Evolutionary conservation across 2,329 filamentous ascomycete species (phyloP), one percentile per base, ranked within the genome.

Genomic region (Pyrenochaeta sp.): DNA sequence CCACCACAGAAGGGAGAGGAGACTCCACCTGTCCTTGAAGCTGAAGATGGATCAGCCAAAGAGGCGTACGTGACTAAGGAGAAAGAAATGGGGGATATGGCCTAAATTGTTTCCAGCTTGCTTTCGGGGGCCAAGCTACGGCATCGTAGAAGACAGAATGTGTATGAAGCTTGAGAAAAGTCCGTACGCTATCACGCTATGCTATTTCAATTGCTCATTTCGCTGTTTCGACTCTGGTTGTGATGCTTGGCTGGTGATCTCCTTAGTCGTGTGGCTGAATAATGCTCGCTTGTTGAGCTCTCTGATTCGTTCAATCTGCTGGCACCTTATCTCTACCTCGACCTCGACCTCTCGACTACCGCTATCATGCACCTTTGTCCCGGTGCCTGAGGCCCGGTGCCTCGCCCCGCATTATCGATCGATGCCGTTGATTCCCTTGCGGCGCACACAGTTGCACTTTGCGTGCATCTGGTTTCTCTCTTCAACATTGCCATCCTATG

Each of bases 1-100:
- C 78, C 77, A 19, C 70, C 72, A 28, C 69, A 77, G 44, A 73
- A 69, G 27, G 67, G 69, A 34, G 75, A 77, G 40, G 52, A 63
- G n/a, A 55, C 40, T 30, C 49, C 66, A 13, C 59, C 64, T 2
- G 47, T 67, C 13, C 52, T 70, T 15, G 69, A 72, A 44, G 68
- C 67, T 3, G 61, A 72, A 32, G 68, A 71, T 24, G 51, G 40
- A 5, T 62, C 65, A 7, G 40, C 52, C 1, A 72, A 73, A 54
- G 65, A 65, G 9, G 49, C 52, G 2, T 59, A 64, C 52, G 50
- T 71, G 13, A 52, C 68, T 3, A 68, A 66, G 40, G 72, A 72
- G 59, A 74, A 73, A 54, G 69, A 73, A 43, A 42, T 69, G 13
- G 40, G 48, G 2, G 58, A 61, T 32, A 61, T 69, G 54, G 64